Conservation (phyloP, 2,329 filamentous ascomycete genomes). For the Pseudodiploospora longispora region DNA sequence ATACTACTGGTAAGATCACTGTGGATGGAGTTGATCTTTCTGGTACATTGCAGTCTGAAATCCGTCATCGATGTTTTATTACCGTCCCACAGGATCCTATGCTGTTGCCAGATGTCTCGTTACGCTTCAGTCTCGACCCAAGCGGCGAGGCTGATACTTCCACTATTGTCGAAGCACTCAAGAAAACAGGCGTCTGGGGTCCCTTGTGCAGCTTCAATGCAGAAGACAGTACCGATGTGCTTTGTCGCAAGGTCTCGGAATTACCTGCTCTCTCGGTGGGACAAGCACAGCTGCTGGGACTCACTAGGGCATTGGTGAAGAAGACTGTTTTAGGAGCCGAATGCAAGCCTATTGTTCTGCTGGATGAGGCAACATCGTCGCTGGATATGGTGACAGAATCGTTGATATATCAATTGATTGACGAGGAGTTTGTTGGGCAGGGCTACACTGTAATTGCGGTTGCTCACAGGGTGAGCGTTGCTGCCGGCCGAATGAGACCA, state of each 20-base stretch:
- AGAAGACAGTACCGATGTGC: neutral
- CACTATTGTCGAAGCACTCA: conserved; percentile 6
- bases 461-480: conserved; percentile 23
- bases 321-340: conserved; percentile 5
- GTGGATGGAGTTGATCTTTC: conserved; percentile 22
- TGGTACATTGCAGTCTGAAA: conserved; percentile 11
- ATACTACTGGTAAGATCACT: conserved; percentile 16
- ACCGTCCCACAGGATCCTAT: conserved; percentile 23
- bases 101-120: conserved; percentile 10
- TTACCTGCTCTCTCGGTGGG: conserved; percentile 20
- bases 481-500: conserved; percentile 14
- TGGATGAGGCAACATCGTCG: conserved; percentile 24
- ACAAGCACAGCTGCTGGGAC: conserved; percentile 24
- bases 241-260: conserved; percentile 17
- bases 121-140: conserved; percentile 15
- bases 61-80: conserved; percentile 22
- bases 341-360: conserved; percentile 22
- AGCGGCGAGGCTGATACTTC: conserved; percentile 2
- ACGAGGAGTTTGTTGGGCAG: conserved; percentile 14
- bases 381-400: conserved; percentile 26
- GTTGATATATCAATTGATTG: conserved; percentile 21
- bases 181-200: conserved; percentile 8
- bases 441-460: conserved; percentile 29
- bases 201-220: neutral
- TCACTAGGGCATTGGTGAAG: conserved; percentile 22